Conservation (phyloP, 257 asterid species). For the Haberlea rhodopensis region DNA sequence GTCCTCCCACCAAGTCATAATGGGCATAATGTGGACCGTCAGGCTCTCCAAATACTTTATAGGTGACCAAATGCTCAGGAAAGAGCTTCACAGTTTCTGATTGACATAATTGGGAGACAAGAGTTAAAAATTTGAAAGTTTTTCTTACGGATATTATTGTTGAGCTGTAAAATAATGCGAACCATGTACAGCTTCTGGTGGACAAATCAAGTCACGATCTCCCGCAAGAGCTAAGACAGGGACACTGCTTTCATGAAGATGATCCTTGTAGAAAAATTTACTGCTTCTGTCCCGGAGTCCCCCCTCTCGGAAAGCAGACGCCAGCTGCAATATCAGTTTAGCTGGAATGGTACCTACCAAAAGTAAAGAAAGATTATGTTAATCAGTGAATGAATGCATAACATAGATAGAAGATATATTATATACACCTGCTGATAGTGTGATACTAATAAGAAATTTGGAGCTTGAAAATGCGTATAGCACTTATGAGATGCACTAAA, state of each 20-base stretch:
- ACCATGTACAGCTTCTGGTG: conserved; percentile 94
- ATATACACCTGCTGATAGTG: neutral
- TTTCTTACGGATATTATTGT: conserved; percentile 5
- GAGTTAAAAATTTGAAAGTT: conserved; percentile 3
- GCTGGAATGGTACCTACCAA: conserved; percentile 88
- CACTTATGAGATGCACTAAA: conserved; percentile 7
- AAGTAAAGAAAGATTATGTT: conserved; percentile 15
- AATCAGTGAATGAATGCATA: neutral
- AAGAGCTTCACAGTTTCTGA: conserved; percentile 78
- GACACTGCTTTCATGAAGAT: conserved; percentile 55
- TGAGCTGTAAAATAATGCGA: conserved; percentile 27
- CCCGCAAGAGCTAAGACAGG: conserved; percentile 93
- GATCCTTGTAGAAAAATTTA: conserved; percentile 70
- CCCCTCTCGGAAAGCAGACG: conserved; percentile 84
- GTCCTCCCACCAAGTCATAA: conserved; percentile 94
- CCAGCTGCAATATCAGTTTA: conserved; percentile 73
- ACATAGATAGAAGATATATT: neutral
- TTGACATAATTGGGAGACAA: conserved; percentile 19
- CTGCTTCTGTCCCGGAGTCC: conserved; percentile 88
- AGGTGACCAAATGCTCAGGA: conserved; percentile 71
- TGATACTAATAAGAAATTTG: neutral
- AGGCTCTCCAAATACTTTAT: conserved; percentile 72
- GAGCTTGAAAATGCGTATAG: neutral
- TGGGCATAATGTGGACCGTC: conserved; percentile 96
- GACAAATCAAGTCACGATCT: conserved; percentile 90